Base-by-base conservation (phyloP, 139 green algal genomes). In the Zygnema circumcarinatum region DNA sequence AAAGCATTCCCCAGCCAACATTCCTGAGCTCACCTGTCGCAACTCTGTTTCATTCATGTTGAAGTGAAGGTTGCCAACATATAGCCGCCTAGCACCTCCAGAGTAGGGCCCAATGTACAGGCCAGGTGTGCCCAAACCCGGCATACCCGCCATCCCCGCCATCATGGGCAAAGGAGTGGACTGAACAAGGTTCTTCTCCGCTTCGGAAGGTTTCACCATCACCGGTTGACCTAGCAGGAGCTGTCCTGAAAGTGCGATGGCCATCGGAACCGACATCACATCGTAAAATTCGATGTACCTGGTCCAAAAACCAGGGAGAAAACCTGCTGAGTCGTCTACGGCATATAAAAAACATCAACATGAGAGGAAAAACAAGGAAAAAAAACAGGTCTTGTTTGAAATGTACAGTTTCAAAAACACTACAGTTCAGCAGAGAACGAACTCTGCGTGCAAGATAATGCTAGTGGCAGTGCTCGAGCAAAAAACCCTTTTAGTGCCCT, bases 121-220 rank as follows among this genome's bases (percentile, higher is more conserved):
- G 25, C 78, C 78, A 54, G 78, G 78, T 3, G 31, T 38, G 22
- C 80, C 80, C 39, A 62, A 3, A 3, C 80, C 80, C 2, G 80
- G 62, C 82, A 89, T 76, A 1, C 78, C 79, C 0, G 76, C 21
- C 76, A 86, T 84, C 7, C 33, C 78, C 21, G 76, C 76, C 32
- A 67, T 62, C 35, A 83, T 40, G 39, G 40, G 74, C 74, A 89
- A 38, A 86, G 95, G 90, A 92, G 96, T 93, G 0, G 93, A 83
- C 20, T 90, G 94, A 81, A 95, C 95, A 68, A 99, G 74, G 88
- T 99, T 99, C 93, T 99, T 92, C 89, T 92, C 89, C 2, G 86
- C 81, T 83, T 99, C 96, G 32, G 94, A 96, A 39, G 94, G 92
- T 93, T 98, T 98, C 2, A 99, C 96, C 93, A 97, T 96, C 0